Evolutionary conservation across 1,139 yeast genomes (phyloP), one percentile per base, ranked within the genome.

Genomic region (Scheffersomyces segobiensis): DNA sequence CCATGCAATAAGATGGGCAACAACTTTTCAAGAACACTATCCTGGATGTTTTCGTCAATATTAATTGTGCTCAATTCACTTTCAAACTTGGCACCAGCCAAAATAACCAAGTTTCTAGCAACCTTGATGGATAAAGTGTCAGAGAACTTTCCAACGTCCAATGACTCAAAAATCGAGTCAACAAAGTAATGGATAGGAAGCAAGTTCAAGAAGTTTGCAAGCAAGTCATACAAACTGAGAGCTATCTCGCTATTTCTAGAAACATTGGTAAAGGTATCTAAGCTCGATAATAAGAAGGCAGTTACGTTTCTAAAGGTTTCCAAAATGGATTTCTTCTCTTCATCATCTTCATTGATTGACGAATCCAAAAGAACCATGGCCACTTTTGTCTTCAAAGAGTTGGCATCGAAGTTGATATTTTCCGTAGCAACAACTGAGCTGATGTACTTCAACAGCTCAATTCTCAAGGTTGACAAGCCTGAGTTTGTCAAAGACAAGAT

Each of bases 181-280:
- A 90, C 87, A 69, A 91, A 93, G 64, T 86, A 83, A 59, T 81
- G 82, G 64, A 93, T 83, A 39, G 98, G 98, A 58, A 93, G 78
- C 61, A 92, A 78, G 59, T 86, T 86, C 63, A 93, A 76, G 62
- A 88, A 76, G 63, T 83, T 84, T 52, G 87, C 84, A 63, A 93
- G 78, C 55, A 91, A 74, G 32, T 77, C 80, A 63, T 77, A 78
- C 62, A 79, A 71, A 55, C 71, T 71, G 50, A 63, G 57, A 26
- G 72, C 64, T 18, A 78, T 66, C 7, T 65, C 69, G 24, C 60
- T 58, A 53, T 63, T 63, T 46, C 61, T 63, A 52, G 61, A 60
- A 14, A 55, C 58, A 59, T 67, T 66, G 42, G 73, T 64, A 61
- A 70, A 74, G 10, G 62, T 62, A 55, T 79, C 83, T 61, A 80